Evolutionary conservation across 495 filamentous ascomycete genomes (phyloP).

Genomic region (Articulospora tetracladia): DNA sequence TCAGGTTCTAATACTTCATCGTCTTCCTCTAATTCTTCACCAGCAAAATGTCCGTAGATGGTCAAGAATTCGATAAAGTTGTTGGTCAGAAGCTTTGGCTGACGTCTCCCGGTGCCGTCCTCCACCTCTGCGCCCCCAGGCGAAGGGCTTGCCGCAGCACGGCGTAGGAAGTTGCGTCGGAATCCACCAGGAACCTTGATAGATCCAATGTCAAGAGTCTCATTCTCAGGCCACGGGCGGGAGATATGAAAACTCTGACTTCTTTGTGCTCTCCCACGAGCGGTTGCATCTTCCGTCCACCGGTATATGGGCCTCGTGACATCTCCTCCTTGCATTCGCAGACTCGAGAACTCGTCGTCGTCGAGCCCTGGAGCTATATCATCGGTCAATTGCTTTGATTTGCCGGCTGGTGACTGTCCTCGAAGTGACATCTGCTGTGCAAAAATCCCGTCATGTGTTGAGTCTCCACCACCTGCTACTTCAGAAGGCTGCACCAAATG

Average conservation of each 20-base stretch:
- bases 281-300: constrained; percentile 80
- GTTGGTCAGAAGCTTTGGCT: constrained; percentile 69
- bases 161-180: constrained; percentile 77
- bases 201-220: constrained; percentile 74
- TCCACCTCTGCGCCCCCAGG: constrained; percentile 37
- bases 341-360: constrained; percentile 85
- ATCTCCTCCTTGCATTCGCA: constrained; percentile 89
- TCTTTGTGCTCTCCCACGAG: constrained; percentile 53
- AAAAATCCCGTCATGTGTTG: constrained; percentile 22
- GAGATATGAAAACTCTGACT: constrained; percentile 82
- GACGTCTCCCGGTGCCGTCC: constrained; percentile 37
- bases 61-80: constrained; percentile 95
- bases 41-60: constrained; percentile 94
- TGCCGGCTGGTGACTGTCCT: constrained; percentile 35
- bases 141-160: constrained; percentile 57
- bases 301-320: constrained; percentile 91
- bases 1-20: constrained; percentile 81
- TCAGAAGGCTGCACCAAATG: constrained; percentile 72
- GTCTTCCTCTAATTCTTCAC: constrained; percentile 92
- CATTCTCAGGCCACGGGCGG: constrained; percentile 71
- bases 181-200: constrained; percentile 95
- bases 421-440: constrained; percentile 20
- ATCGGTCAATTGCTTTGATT: constrained; percentile 43
- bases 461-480: constrained; percentile 14
- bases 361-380: constrained; percentile 47